phyloP scores from a whole-genome alignment of 1,284 basidiomycete genomes.

The Trametes sp. region DNA sequence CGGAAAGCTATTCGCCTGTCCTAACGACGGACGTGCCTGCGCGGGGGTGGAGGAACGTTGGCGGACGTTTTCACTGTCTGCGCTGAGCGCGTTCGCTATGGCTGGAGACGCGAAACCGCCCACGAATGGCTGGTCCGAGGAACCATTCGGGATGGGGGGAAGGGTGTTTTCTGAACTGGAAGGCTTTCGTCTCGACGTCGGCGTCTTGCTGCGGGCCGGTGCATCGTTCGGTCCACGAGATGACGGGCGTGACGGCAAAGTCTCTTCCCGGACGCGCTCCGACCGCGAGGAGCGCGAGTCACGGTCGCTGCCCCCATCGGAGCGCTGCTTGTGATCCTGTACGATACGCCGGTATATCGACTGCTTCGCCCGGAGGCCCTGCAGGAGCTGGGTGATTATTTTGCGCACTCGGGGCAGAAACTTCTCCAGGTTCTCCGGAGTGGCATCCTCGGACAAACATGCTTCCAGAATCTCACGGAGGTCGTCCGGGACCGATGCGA shows the following conservation, averaged over 20 bases:
- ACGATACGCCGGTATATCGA: constrained; percentile 76
- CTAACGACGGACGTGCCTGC: constrained; percentile 21
- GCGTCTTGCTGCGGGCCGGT: constrained; percentile 33
- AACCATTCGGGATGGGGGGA: constrained; percentile 41
- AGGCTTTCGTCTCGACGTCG: constrained; percentile 40
- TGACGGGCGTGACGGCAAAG: constrained; percentile 20
- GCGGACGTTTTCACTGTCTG: constrained; percentile 13
- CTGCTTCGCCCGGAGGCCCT: constrained; percentile 93
- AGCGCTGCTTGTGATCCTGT: constrained; percentile 61
- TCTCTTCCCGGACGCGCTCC: constrained; percentile 27
- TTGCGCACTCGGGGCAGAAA: constrained; percentile 92
- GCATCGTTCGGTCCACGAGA: constrained; percentile 30
- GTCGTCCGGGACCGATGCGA: constrained; percentile 89
- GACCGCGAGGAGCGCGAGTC: constrained; percentile 53
- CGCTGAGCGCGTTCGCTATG: constrained; percentile 3
- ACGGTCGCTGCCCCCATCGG: constrained; percentile 50
- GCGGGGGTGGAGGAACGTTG: constrained; percentile 34
- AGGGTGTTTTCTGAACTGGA: constrained; percentile 36
- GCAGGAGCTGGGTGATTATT: constrained; percentile 93
- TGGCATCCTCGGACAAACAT: constrained; percentile 91
- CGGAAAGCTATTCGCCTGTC: constrained; percentile 23
- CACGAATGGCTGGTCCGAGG: constrained; percentile 49
- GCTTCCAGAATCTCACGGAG: constrained; percentile 89
- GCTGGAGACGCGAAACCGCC: constrained; percentile 53
- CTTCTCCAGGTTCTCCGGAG: constrained; percentile 83